phyloP scores from a whole-genome alignment of 176 grass and related monocot species.

The Oryza coarctata region DNA sequence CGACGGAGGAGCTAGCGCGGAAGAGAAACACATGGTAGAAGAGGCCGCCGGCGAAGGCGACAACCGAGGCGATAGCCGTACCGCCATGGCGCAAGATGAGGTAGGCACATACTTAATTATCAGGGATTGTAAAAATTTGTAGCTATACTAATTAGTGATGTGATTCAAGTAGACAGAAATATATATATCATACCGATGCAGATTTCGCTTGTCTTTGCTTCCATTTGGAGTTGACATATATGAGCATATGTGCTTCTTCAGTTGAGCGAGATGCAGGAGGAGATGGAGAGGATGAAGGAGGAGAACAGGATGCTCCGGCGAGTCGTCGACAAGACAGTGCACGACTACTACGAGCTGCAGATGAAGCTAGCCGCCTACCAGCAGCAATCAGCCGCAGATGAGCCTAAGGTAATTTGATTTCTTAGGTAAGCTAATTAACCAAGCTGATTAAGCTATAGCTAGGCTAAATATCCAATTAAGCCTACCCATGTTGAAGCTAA shows the following conservation, averaged over 20 bases:
- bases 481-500: constrained; percentile 28
- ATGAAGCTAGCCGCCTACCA: constrained; percentile 66
- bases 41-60: neutral
- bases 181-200: neutral
- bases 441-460: neutral
- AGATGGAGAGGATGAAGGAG: constrained; percentile 86
- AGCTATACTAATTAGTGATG: neutral
- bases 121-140: neutral
- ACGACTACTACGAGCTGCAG: constrained; percentile 67
- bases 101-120: neutral
- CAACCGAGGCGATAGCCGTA: neutral
- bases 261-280: constrained; percentile 64
- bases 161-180: constrained; percentile 10
- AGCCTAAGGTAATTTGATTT: constrained; percentile 42
- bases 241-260: constrained; percentile 17
- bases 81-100: constrained; percentile 51
- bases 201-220: neutral
- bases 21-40: constrained; percentile 37
- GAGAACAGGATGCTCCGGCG: constrained; percentile 70
- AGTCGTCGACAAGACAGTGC: constrained; percentile 56
- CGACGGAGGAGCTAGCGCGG: constrained; percentile 30
- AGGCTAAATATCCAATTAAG: constrained; percentile 31
- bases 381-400: constrained; percentile 47
- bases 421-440: neutral
- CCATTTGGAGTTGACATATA: neutral